Conservation (phyloP, 2,329 filamentous ascomycete genomes). For the Colletotrichum neosansevieriae region DNA sequence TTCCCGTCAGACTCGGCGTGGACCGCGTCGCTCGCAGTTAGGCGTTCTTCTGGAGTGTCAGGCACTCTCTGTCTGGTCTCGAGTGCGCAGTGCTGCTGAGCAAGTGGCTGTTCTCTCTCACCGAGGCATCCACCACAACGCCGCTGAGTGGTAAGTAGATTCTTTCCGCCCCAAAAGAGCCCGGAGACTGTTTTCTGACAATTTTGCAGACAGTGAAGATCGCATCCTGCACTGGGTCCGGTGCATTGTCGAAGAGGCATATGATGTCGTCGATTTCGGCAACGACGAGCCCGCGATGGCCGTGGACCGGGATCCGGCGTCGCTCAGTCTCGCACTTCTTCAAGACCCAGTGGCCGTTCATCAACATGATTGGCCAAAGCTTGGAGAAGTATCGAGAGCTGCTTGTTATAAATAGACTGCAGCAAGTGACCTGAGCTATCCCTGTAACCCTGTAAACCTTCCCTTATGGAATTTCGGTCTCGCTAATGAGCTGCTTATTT, state of each 20-base stretch:
- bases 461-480: no score
- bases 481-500: no score
- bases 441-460: not conserved
- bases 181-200: not conserved
- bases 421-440: not conserved
- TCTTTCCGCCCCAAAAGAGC: no score
- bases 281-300: constrained; percentile 47
- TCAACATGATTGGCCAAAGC: constrained; percentile 58
- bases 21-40: constrained; percentile 67
- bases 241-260: constrained; percentile 60
- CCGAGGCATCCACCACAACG: constrained; percentile 36
- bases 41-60: constrained; percentile 68
- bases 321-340: constrained; percentile 54
- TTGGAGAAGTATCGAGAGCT: constrained; percentile 52
- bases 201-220: constrained; percentile 53
- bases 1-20: constrained; percentile 66
- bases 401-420: constrained; percentile 28
- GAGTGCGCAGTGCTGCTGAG: constrained; percentile 67
- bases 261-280: constrained; percentile 52
- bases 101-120: constrained; percentile 58
- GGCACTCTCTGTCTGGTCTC: constrained; percentile 66
- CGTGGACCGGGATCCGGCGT: constrained; percentile 45
- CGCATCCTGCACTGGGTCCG: constrained; percentile 60
- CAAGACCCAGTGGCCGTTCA: constrained; percentile 62
- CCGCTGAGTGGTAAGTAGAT: constrained; percentile 46